Evolutionary conservation across 148 eudicot species (phyloP).

Genomic region (Persicaria maculosa): DNA sequence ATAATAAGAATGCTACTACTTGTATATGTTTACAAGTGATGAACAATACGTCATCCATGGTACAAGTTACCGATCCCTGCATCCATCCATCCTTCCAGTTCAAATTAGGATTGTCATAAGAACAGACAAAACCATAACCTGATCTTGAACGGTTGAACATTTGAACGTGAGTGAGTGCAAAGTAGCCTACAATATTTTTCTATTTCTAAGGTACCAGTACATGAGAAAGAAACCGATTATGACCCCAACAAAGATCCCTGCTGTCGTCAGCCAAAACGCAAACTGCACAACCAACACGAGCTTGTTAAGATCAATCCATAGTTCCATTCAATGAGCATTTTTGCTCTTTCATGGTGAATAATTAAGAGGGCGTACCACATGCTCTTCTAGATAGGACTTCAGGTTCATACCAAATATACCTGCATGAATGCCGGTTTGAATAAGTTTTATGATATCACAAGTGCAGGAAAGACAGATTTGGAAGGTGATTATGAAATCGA

Average conservation of each 20-base stretch:
- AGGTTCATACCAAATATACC: slow-evolving; percentile 99
- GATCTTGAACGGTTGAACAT: too few relatives aligned
- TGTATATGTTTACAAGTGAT: neutral
- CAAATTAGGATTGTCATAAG: neutral
- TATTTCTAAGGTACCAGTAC: slow-evolving; percentile 71
- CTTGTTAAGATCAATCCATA: neutral
- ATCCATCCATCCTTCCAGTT: slow-evolving; percentile 4
- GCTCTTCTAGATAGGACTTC: slow-evolving; percentile 94
- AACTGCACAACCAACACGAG: slow-evolving; percentile 36
- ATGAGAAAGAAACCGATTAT: slow-evolving; percentile 61
- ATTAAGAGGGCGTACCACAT: slow-evolving; percentile 43
- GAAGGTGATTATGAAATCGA: neutral
- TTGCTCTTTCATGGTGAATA: neutral
- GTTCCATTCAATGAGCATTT: neutral
- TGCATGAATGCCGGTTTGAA: slow-evolving; percentile 20
- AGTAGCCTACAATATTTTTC: slow-evolving; percentile 58
- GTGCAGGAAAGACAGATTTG: neutral
- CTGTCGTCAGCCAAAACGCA: slow-evolving; percentile 94
- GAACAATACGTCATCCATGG: neutral
- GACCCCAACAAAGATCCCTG: slow-evolving; percentile 76
- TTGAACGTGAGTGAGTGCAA: neutral
- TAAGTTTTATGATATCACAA: neutral
- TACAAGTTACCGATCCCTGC: neutral
- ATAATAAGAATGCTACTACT: too few relatives aligned
- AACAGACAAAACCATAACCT: neutral